phyloP scores from a whole-genome alignment of 805 yeast genomes.

The Nakazawaea peltata region DNA sequence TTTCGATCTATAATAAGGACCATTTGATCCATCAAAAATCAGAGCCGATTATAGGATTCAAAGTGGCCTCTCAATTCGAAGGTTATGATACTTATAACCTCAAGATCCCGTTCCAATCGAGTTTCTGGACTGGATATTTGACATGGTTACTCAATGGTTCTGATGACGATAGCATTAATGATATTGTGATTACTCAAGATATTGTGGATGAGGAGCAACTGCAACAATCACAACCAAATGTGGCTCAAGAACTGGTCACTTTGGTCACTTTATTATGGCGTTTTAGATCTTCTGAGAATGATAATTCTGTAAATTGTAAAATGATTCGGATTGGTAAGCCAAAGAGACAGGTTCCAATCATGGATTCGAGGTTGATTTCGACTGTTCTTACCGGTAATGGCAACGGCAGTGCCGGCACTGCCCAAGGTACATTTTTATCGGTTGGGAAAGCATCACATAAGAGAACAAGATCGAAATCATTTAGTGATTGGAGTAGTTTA shows the following conservation, averaged over 20 bases:
- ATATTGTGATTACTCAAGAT: conserved; percentile 6
- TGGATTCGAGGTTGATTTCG: conserved; percentile 8
- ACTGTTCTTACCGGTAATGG: conserved; percentile 4
- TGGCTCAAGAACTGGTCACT: not conserved
- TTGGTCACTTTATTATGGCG: conserved; percentile 6
- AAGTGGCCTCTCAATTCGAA: not conserved
- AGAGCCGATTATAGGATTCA: conserved; percentile 10
- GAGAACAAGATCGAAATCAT: conserved; percentile 26
- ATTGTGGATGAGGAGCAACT: conserved; percentile 1
- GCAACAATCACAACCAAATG: not conserved
- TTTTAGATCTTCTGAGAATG: conserved; percentile 1
- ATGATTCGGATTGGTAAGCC: not conserved
- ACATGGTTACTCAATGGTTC: conserved; percentile 11
- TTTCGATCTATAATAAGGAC: conserved; percentile 7
- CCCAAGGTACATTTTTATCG: no score
- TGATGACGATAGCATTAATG: conserved; percentile 7
- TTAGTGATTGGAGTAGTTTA: conserved; percentile 19
- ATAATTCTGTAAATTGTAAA: conserved; percentile 1
- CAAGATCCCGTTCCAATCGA: conserved; percentile 9
- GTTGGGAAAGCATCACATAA: no score
- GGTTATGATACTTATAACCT: conserved; percentile 7
- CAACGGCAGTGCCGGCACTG: no score
- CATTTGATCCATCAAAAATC: conserved; percentile 5
- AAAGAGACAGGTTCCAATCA: conserved; percentile 1
- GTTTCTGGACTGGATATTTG: conserved; percentile 10